Evolutionary conservation across 2,329 filamentous ascomycete species (phyloP).

Genomic region (Hypoxylon sp.): DNA sequence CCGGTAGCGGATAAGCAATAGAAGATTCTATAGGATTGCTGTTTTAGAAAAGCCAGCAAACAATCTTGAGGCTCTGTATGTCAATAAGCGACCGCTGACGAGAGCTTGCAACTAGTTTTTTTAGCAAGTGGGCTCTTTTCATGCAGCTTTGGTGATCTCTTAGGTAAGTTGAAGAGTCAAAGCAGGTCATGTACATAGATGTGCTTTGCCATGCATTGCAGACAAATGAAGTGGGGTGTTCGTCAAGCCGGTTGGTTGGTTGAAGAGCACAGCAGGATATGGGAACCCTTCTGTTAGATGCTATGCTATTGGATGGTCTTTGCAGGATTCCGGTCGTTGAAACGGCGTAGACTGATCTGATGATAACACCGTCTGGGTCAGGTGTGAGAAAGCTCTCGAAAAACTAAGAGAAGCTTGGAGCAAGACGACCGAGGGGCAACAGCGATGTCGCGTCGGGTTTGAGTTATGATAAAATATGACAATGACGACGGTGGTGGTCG

Average conservation of each 20-base stretch:
- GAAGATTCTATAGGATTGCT: constrained; percentile 32
- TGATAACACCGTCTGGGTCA: constrained; percentile 26
- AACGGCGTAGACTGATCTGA: constrained; percentile 32
- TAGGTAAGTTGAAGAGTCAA: constrained; percentile 32
- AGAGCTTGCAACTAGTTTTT: constrained; percentile 30
- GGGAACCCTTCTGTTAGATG: constrained; percentile 20
- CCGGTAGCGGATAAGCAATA: constrained; percentile 23
- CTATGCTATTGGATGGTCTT: constrained; percentile 26
- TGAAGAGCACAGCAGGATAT: constrained; percentile 27
- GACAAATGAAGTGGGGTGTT: constrained; percentile 32
- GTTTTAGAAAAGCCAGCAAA: constrained; percentile 17
- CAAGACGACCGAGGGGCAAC: constrained; percentile 9
- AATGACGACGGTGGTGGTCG: constrained; percentile 43
- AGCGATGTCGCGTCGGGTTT: constrained; percentile 22
- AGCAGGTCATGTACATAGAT: constrained; percentile 38
- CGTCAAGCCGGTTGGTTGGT: constrained; percentile 26
- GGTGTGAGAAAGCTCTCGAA: constrained; percentile 11
- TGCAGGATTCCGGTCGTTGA: constrained; percentile 18
- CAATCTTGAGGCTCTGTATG: constrained; percentile 31
- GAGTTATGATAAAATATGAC: constrained; percentile 35
- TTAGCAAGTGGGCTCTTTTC: constrained; percentile 31
- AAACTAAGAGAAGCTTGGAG: constrained; percentile 2
- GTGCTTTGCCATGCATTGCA: constrained; percentile 44
- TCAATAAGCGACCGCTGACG: constrained; percentile 34
- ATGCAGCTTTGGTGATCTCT: constrained; percentile 44